A percentile compares a stretch with the other conserved stretches of the same genome.
phyloP scores from a whole-genome alignment of 139 green algal genomes.

The Coelastrella sp. region DNA sequence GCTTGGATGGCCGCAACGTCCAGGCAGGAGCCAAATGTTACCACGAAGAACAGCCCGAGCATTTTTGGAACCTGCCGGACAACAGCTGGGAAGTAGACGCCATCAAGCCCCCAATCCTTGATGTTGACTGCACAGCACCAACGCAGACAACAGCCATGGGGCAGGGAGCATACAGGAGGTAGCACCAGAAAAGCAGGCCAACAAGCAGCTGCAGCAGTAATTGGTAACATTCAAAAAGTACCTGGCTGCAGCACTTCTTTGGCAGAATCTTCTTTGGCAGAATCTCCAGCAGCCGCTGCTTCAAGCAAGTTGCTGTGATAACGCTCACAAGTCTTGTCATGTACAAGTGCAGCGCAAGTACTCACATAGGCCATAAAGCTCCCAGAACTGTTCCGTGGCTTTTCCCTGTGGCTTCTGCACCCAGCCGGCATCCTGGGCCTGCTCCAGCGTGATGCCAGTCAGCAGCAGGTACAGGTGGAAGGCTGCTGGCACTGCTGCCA shows the following conservation, averaged over 20 bases:
- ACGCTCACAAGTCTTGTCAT: background rate
- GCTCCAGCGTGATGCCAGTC: constrained; percentile 52
- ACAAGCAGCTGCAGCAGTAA: no score
- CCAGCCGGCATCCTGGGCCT: constrained; percentile 74
- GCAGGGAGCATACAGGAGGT: no score
- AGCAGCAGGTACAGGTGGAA: constrained; percentile 66
- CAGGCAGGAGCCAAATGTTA: constrained; percentile 85
- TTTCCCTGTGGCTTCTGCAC: constrained; percentile 62
- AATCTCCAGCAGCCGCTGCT: no score
- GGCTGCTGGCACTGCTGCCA: constrained; percentile 61
- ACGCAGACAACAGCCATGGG: background rate
- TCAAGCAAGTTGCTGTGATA: background rate
- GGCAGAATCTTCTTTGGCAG: no score
- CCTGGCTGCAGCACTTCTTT: no score
- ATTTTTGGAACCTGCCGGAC: constrained; percentile 71
- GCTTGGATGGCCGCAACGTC: constrained; percentile 79
- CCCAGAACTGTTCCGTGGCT: constrained; percentile 70
- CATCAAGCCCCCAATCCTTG: constrained; percentile 49
- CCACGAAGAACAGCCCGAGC: constrained; percentile 78
- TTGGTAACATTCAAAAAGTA: no score
- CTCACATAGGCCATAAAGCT: constrained; percentile 70
- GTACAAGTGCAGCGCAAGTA: background rate
- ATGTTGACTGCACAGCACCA: constrained; percentile 54
- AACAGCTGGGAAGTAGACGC: constrained; percentile 67
- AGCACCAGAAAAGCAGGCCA: no score